These are phyloP conservation scores for Hemerocallis citrina DNA, from an alignment of 106 monocot species.

Conservation along the genomic window DNA sequence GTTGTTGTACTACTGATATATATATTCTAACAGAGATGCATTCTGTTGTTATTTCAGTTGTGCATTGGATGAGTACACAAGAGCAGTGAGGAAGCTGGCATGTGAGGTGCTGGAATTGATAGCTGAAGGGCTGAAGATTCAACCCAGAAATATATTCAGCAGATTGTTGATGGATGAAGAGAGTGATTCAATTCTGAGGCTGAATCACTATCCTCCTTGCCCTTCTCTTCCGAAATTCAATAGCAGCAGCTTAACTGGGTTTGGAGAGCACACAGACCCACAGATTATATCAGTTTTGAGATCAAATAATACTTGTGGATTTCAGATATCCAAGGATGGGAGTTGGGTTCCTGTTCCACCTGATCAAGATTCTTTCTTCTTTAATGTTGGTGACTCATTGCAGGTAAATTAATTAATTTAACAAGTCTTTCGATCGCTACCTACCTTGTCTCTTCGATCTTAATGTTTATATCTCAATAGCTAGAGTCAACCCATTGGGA, in stretches of 20 bases:
- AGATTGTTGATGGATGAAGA: slow-evolving; percentile 39
- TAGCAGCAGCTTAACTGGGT: slow-evolving; percentile 39
- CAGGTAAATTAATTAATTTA: slow-evolving; percentile 27
- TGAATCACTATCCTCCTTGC: slow-evolving; percentile 80
- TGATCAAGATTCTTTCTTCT: slow-evolving; percentile 65
- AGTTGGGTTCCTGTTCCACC: slow-evolving; percentile 68
- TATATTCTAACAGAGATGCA: neutral
- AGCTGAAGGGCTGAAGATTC: slow-evolving; percentile 55
- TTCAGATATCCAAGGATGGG: slow-evolving; percentile 65
- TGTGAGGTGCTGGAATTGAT: slow-evolving; percentile 55
- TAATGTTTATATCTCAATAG: too few species aligned
- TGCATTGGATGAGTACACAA: slow-evolving; percentile 47
- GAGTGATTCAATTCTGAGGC: slow-evolving; percentile 55
- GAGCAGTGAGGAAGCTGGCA: slow-evolving; percentile 40
- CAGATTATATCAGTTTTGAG: slow-evolving; percentile 70
- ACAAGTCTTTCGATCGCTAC: neutral
- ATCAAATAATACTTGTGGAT: slow-evolving; percentile 57
- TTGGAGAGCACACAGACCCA: slow-evolving; percentile 90
- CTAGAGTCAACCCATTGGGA: too few species aligned
- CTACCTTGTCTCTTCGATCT: neutral
- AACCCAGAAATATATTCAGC: slow-evolving; percentile 36
- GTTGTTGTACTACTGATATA: neutral
- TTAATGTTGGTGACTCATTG: slow-evolving; percentile 77
- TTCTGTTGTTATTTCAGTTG: slow-evolving; percentile 23
- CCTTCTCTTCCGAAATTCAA: slow-evolving; percentile 20